Evolutionary conservation across 2,329 filamentous ascomycete species (phyloP).

Genomic region (Fusarium protoensiforme): DNA sequence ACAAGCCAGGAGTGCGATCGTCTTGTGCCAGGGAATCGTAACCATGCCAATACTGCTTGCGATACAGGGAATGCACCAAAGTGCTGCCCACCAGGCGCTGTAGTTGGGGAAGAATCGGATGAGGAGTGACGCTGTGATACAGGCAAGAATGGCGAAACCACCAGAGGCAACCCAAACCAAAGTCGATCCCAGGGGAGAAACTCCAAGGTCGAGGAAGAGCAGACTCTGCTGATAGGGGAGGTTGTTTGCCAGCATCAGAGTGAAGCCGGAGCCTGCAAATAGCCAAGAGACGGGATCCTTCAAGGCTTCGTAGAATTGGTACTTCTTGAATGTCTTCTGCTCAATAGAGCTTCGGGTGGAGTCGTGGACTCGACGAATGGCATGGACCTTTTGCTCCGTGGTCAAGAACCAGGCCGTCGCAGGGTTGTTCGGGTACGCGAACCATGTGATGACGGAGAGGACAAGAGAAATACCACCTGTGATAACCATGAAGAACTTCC

Average conservation of each 20-base stretch:
- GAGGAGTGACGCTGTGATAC: slow-evolving; percentile 28
- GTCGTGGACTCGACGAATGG: slow-evolving; percentile 45
- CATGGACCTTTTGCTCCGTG: slow-evolving; percentile 40
- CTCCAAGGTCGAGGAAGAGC: slow-evolving; percentile 24
- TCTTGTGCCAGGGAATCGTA: slow-evolving; percentile 32
- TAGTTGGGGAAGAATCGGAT: slow-evolving; percentile 27
- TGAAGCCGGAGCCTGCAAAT: slow-evolving; percentile 43
- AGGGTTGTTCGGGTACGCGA: slow-evolving; percentile 28
- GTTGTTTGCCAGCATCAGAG: slow-evolving; percentile 53
- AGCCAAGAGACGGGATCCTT: slow-evolving; percentile 46
- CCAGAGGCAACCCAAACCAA: slow-evolving; percentile 28
- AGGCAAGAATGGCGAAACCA: slow-evolving; percentile 23
- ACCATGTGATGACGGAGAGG: slow-evolving; percentile 19
- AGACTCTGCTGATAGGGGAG: slow-evolving; percentile 50
- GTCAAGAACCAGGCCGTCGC: slow-evolving; percentile 37
- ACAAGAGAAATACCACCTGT: slow-evolving; percentile 25
- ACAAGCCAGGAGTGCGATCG: slow-evolving; percentile 43
- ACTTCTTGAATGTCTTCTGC: slow-evolving; percentile 48
- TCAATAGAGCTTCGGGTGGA: slow-evolving; percentile 48
- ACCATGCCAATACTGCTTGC: slow-evolving; percentile 36
- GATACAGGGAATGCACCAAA: slow-evolving; percentile 38
- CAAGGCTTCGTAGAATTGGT: slow-evolving; percentile 46
- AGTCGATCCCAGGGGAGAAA: slow-evolving; percentile 20
- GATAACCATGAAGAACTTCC: slow-evolving; percentile 33
- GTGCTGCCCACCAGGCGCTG: slow-evolving; percentile 32